phyloP scores from a whole-genome alignment of 148 eudicot species.

The Camellia japonica region DNA sequence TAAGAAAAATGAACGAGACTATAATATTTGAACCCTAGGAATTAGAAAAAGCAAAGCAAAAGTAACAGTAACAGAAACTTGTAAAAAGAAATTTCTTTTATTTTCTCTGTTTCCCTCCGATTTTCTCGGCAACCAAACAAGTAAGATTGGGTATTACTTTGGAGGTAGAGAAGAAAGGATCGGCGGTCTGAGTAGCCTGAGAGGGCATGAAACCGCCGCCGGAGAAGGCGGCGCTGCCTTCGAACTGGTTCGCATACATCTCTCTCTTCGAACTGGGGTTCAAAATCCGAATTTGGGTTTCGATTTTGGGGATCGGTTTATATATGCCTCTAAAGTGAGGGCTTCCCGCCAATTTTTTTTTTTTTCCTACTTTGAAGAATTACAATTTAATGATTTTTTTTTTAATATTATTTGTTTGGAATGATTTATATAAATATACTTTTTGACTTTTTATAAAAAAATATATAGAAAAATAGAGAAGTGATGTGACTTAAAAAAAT shows the following conservation, averaged over 20 bases:
- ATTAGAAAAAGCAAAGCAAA: not conserved
- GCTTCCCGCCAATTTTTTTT: not conserved
- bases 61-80: not conserved
- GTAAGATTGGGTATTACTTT: conserved; percentile 32
- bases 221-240: conserved; percentile 61
- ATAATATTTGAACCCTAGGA: too few relatives aligned
- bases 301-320: not conserved
- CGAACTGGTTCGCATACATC: conserved; percentile 43
- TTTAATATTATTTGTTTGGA: too few relatives aligned
- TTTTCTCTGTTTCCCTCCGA: not conserved
- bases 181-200: conserved; percentile 67
- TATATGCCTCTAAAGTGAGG: not conserved
- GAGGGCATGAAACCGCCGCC: conserved; percentile 88
- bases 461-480: too few relatives aligned
- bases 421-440: too few relatives aligned
- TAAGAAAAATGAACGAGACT: not conserved
- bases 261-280: not conserved
- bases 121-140: not conserved
- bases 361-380: too few relatives aligned
- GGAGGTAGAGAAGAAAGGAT: conserved; percentile 46
- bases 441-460: too few relatives aligned
- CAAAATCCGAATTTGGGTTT: not conserved
- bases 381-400: too few relatives aligned
- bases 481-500: too few relatives aligned
- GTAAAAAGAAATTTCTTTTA: too few relatives aligned